Percentiles rank a stretch among this genome's conserved stretches.
These are phyloP conservation scores for Ophiostoma tasmaniense DNA, from an alignment of 2,329 filamentous ascomycete species.

Conservation along the genomic window DNA sequence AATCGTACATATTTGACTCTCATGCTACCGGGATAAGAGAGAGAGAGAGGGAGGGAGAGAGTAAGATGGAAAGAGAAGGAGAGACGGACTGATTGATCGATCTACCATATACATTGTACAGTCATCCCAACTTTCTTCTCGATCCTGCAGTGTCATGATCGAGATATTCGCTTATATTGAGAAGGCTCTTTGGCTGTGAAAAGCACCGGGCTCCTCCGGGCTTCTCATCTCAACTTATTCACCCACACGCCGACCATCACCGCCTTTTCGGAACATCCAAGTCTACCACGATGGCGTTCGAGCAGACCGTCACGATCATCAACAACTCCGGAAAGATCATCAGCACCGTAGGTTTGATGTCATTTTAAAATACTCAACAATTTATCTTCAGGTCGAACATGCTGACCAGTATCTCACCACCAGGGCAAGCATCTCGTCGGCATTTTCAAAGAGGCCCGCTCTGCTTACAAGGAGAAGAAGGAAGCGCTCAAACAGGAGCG, in stretches of 20 bases:
- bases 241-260: neutral
- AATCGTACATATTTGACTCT: neutral
- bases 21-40: neutral
- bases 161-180: neutral
- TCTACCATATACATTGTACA: neutral
- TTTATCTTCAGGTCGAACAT: no score
- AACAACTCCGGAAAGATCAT: slow-evolving; percentile 88
- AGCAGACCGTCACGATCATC: slow-evolving; percentile 78
- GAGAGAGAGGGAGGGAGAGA: neutral
- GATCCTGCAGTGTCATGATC: neutral
- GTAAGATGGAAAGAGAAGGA: neutral
- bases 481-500: slow-evolving; percentile 59
- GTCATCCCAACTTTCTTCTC: neutral
- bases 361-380: no score
- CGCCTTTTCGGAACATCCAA: neutral
- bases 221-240: neutral
- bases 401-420: neutral
- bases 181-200: slow-evolving; percentile 1
- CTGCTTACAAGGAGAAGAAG: slow-evolving; percentile 66
- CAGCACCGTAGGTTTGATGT: slow-evolving; percentile 65
- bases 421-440: slow-evolving; percentile 84
- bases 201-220: neutral
- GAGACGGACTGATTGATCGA: neutral
- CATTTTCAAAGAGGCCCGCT: slow-evolving; percentile 87
- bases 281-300: slow-evolving; percentile 33